Conservation (phyloP, 352 stramenopile genomes). For the Globisporangium megalacanthum region DNA sequence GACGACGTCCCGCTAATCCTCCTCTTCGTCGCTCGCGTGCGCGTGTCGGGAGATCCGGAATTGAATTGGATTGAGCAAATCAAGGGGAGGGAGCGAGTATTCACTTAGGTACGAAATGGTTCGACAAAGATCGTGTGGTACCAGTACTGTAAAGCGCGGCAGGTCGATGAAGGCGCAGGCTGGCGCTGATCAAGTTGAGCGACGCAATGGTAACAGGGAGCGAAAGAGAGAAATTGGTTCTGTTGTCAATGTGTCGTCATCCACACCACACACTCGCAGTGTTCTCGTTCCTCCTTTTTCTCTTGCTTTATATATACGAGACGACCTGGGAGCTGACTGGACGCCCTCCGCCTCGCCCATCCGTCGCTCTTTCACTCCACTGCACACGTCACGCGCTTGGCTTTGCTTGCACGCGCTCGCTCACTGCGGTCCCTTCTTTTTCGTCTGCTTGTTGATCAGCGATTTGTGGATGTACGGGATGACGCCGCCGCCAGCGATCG, state of each 20-base stretch:
- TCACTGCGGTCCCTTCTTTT: conserved; percentile 83
- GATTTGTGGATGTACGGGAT: conserved; percentile 99
- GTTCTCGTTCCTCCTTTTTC: not conserved
- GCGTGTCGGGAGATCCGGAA: no score
- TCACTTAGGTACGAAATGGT: no score
- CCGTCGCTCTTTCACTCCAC: not conserved
- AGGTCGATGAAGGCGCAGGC: no score
- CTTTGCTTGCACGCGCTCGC: conserved; percentile 6
- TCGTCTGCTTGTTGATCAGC: conserved; percentile 98
- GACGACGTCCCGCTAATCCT: conserved; percentile 17
- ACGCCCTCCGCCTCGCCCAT: no score
- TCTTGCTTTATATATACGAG: conserved; percentile 13
- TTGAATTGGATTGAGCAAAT: no score
- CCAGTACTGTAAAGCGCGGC: no score
- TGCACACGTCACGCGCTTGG: not conserved
- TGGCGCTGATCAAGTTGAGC: no score
- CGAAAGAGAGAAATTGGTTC: no score
- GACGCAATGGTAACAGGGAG: no score
- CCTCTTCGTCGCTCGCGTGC: conserved; percentile 4
- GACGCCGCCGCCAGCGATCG: conserved; percentile 99
- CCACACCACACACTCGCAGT: no score
- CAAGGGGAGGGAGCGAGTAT: no score
- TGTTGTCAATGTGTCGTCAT: not conserved
- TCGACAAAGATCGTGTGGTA: no score
- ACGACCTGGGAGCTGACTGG: not conserved